Conservation (phyloP, 1,284 basidiomycete species). For the Puccinia novopanici region DNA sequence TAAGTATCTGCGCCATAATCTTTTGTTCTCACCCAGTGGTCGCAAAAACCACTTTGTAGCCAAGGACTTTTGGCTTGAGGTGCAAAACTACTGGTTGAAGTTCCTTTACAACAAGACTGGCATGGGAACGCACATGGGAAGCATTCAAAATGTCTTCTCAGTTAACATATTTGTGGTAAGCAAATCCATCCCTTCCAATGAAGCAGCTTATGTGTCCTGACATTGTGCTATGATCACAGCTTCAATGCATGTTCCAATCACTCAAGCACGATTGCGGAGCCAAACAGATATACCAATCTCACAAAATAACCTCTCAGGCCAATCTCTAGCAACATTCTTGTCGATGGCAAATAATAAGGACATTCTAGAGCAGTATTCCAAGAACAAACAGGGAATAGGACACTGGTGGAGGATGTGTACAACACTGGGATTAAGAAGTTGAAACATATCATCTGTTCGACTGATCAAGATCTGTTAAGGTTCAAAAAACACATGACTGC, state of each 20-base stretch:
- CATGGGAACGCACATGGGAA: not conserved
- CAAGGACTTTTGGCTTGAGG: too few relatives aligned
- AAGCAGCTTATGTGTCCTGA: too few relatives aligned
- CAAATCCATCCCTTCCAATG: too few relatives aligned
- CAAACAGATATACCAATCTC: not conserved
- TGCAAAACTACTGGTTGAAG: slow-evolving; percentile 27
- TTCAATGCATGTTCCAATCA: too few relatives aligned
- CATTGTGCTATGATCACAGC: too few relatives aligned
- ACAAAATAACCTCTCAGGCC: not conserved
- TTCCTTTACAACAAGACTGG: slow-evolving; percentile 9
- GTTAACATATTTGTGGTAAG: not conserved
- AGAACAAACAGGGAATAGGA: too few relatives aligned
- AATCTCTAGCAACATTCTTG: not conserved
- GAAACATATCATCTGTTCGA: not conserved
- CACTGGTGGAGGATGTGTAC: not conserved
- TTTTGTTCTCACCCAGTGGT: slow-evolving; percentile 6
- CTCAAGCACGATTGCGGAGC: not conserved
- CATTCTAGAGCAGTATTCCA: not conserved
- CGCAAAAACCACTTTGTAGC: not conserved
- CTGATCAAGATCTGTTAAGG: not conserved
- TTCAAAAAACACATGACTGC: not conserved
- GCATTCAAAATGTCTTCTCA: not conserved
- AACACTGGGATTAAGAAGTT: not conserved
- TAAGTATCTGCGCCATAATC: not conserved
- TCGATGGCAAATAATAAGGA: not conserved